Base-by-base conservation (phyloP, 1,139 yeast genomes). In the Kurtzmaniella quercitrusa region DNA sequence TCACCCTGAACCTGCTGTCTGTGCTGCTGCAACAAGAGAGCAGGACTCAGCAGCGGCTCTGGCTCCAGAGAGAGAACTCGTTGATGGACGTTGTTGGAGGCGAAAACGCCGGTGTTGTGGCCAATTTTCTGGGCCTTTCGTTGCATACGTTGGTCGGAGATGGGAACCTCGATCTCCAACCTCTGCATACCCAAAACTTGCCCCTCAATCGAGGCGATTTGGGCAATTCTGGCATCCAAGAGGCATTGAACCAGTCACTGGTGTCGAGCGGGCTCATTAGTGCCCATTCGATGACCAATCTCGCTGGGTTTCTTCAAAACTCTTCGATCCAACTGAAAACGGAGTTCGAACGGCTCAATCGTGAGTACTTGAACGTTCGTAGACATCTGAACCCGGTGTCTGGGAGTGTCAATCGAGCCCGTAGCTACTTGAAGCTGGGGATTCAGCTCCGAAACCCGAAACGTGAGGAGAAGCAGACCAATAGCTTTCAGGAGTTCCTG, bases 11-110 rank as follows among this genome's bases (percentile, higher is more conserved):
- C n/a, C 38, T 36, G 38, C 24, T 21, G 23, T 36, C 38, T n/a
- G 38, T 36, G 2, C 38, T 36, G 38, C 38, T 36, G 23, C 39
- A 38, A 27, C 47, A 46, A 33, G 83, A 81, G 43, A 82, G 89
- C 0, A 73, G 95, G 60, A 86, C 95, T 0, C 95, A 87, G 56
- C 93, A 86, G 55, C 76, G 85, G 49, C 71, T 87, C 41, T 86
- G 95, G 95, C 65, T 87, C 34, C 95, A 86, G 58, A 70, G 95
- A 49, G 95, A 87, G 51, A 85, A 78, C 53, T 81, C 86, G 4
- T 68, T 82, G 38, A 67, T 83, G 68, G 87, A 82, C 55, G 63
- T 81, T 1, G 54, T 52, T 37, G 27, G 25, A 10, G 27, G 27
- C 9, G 38, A 36, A 36, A 19, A 36, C 14, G 25, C 25, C 10